Evolutionary conservation across 352 stramenopile genomes (phyloP).

Genomic region (Phytophthora pistaciae): DNA sequence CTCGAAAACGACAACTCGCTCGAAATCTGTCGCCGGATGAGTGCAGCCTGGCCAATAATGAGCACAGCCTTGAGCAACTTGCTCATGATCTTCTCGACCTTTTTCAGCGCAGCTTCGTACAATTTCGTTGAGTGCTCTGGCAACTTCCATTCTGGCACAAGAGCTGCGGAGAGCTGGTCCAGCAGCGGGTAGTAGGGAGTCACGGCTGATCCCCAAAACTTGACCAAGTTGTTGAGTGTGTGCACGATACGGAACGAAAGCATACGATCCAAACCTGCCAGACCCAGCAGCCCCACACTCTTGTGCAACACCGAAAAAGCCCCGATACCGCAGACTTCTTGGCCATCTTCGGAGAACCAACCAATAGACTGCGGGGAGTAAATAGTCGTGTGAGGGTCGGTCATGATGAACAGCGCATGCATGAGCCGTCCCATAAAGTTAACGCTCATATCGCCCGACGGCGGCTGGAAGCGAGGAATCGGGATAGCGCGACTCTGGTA

Average conservation of each 20-base stretch:
- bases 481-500: slow-evolving; percentile 93
- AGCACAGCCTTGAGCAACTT: slow-evolving; percentile 94
- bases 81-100: slow-evolving; percentile 95
- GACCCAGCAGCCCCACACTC: slow-evolving; percentile 91
- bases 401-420: slow-evolving; percentile 94
- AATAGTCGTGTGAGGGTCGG: slow-evolving; percentile 90
- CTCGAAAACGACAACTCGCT: slow-evolving; percentile 93
- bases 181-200: slow-evolving; percentile 91
- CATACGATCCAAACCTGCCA: slow-evolving; percentile 94
- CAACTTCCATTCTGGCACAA: slow-evolving; percentile 91
- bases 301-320: slow-evolving; percentile 92
- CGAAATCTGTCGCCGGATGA: slow-evolving; percentile 93
- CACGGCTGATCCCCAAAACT: slow-evolving; percentile 92
- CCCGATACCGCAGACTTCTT: slow-evolving; percentile 91
- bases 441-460: slow-evolving; percentile 84
- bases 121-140: slow-evolving; percentile 86
- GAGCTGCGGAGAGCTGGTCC: slow-evolving; percentile 85
- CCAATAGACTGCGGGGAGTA: slow-evolving; percentile 93
- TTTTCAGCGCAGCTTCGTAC: slow-evolving; percentile 92
- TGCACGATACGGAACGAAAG: slow-evolving; percentile 94
- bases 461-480: slow-evolving; percentile 92
- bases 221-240: slow-evolving; percentile 94
- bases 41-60: slow-evolving; percentile 94
- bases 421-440: slow-evolving; percentile 96
- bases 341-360: slow-evolving; percentile 91